phyloP scores from a whole-genome alignment of 176 grass and related monocot species.

The Eremochloa ophiuroides region DNA sequence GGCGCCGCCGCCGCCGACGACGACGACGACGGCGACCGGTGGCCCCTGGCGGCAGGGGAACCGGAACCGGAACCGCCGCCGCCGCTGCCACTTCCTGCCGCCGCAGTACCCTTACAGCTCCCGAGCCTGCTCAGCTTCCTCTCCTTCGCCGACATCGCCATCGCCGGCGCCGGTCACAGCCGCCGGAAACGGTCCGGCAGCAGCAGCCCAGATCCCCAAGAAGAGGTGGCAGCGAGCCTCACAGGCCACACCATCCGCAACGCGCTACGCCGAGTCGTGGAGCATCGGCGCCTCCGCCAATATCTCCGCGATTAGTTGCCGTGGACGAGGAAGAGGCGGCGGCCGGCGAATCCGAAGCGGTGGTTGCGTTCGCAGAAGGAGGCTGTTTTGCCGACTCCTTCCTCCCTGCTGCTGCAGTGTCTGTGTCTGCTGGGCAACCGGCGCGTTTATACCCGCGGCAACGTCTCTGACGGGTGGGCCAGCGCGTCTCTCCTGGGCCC shows the following conservation, averaged over 20 bases:
- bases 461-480: slow-evolving; percentile 3
- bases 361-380: slow-evolving; percentile 1
- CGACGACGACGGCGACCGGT: too few relatives aligned
- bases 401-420: not conserved
- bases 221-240: not conserved
- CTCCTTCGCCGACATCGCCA: slow-evolving; percentile 40
- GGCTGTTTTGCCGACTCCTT: not conserved
- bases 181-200: not conserved
- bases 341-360: slow-evolving; percentile 41
- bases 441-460: slow-evolving; percentile 26
- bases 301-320: not conserved
- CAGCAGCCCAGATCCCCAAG: slow-evolving; percentile 42
- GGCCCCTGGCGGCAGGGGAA: slow-evolving; percentile 29
- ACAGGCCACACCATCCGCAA: slow-evolving; percentile 15
- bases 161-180: not conserved
- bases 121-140: slow-evolving; percentile 44
- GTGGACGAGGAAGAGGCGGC: not conserved
- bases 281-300: not conserved
- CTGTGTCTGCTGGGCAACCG: not conserved
- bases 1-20: not conserved
- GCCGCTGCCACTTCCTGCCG: not conserved
- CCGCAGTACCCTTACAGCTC: not conserved
- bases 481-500: not conserved
- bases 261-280: not conserved
- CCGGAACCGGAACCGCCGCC: not conserved